Percentiles rank a stretch among this genome's conserved stretches.
phyloP scores from a whole-genome alignment of 2,329 filamentous ascomycete species.

The Fusarium anguioides region DNA sequence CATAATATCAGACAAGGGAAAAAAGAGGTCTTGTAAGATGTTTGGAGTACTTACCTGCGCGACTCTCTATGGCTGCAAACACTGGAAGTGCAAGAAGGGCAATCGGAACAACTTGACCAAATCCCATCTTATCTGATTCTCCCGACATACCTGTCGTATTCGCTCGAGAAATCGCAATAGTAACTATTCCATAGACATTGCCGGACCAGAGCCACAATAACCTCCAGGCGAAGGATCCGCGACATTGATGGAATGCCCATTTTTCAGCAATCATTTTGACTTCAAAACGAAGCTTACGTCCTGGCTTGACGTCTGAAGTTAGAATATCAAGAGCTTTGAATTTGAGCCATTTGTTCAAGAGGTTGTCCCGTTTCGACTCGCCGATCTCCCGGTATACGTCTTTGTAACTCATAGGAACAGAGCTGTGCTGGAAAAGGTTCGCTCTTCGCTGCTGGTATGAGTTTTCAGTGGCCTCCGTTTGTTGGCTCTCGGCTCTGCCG shows the following conservation, averaged over 20 bases:
- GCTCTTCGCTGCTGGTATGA: too few relatives aligned
- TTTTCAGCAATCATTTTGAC: fast-evolving
- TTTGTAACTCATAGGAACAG: fast-evolving
- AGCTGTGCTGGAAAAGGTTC: fast-evolving
- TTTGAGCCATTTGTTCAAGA: background rate
- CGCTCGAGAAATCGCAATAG: background rate
- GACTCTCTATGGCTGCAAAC: background rate
- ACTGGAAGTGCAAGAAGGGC: background rate
- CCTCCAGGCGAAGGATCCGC: background rate
- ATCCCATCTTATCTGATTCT: background rate
- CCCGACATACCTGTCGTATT: background rate
- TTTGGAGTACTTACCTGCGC: background rate
- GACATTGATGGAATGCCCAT: conserved; percentile 5
- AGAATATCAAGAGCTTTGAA: background rate
- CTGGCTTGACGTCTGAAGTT: fast-evolving
- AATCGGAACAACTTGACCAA: background rate
- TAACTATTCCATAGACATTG: background rate
- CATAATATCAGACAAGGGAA: too few relatives aligned
- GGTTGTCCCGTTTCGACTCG: background rate
- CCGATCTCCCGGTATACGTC: fast-evolving
- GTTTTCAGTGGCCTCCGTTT: background rate
- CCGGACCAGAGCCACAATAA: background rate
- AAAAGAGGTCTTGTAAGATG: too few relatives aligned
- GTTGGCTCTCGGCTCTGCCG: background rate
- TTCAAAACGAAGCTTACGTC: fast-evolving